These are phyloP conservation scores for Agapanthus africanus DNA, from an alignment of 106 monocot species.

Conservation along the genomic window DNA sequence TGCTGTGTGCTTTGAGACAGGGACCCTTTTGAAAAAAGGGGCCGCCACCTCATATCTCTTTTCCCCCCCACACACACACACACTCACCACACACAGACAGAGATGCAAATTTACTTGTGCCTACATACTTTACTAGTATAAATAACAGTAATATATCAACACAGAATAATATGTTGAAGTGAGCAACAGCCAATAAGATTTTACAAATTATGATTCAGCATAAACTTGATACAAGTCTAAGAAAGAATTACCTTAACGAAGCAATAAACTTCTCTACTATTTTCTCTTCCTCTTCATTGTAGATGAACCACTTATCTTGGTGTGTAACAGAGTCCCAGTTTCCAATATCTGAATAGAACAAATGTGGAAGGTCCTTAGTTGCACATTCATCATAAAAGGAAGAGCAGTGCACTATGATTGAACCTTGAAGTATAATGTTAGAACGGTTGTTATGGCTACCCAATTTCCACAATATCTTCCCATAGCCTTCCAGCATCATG, in stretches of 20 bases:
- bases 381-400: neutral
- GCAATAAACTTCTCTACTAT: neutral
- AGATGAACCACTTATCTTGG: constrained; percentile 1
- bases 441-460: neutral
- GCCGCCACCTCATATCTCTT: no score
- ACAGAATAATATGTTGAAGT: no score
- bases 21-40: no score
- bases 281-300: constrained; percentile 5
- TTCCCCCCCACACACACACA: no score
- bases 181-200: no score
- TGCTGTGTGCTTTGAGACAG: no score
- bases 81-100: no score
- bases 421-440: constrained; percentile 4
- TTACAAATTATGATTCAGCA: no score
- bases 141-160: no score
- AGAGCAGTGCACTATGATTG: neutral
- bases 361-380: neutral
- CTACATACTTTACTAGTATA: no score
- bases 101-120: no score
- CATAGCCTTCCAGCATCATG: neutral
- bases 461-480: neutral
- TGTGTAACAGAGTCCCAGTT: neutral
- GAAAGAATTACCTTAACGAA: constrained; percentile 1
- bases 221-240: no score
- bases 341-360: constrained; percentile 2